Conservation (phyloP, 2,329 filamentous ascomycete species). For the Hymenoscyphus repandus region DNA sequence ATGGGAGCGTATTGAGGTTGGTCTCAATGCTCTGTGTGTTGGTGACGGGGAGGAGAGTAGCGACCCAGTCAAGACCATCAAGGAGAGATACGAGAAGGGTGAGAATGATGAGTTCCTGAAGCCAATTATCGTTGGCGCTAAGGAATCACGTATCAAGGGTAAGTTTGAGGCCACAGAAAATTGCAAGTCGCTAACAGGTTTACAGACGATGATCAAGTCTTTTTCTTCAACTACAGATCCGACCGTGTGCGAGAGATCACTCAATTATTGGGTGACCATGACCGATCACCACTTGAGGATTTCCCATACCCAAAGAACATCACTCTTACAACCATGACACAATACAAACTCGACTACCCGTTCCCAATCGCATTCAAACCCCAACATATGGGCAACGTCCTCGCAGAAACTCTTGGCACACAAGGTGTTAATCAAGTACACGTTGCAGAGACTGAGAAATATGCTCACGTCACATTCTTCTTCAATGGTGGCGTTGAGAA, state of each 20-base stretch:
- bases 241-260: slow-evolving; percentile 96
- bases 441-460: slow-evolving; percentile 98
- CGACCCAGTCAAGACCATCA: slow-evolving; percentile 81
- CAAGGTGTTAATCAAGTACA: slow-evolving; percentile 89
- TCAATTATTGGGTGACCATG: slow-evolving; percentile 85
- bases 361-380: slow-evolving; percentile 91
- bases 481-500: slow-evolving; percentile 99
- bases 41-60: slow-evolving; percentile 83
- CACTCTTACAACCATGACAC: slow-evolving; percentile 90
- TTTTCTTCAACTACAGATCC: slow-evolving; percentile 99
- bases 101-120: slow-evolving; percentile 98
- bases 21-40: slow-evolving; percentile 72
- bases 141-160: slow-evolving; percentile 82
- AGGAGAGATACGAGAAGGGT: slow-evolving; percentile 78
- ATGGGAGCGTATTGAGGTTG: slow-evolving; percentile 91
- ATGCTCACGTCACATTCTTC: slow-evolving; percentile 99
- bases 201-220: slow-evolving; percentile 82
- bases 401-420: slow-evolving; percentile 92
- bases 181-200: slow-evolving; percentile 11
- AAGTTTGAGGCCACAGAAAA: slow-evolving; percentile 25
- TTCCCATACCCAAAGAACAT: slow-evolving; percentile 92
- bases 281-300: slow-evolving; percentile 84
- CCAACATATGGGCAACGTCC: slow-evolving; percentile 95
- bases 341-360: slow-evolving; percentile 92
- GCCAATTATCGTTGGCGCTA: slow-evolving; percentile 89